phyloP scores from a whole-genome alignment of 208 protist genomes.

The Leishmania aethiopica region DNA sequence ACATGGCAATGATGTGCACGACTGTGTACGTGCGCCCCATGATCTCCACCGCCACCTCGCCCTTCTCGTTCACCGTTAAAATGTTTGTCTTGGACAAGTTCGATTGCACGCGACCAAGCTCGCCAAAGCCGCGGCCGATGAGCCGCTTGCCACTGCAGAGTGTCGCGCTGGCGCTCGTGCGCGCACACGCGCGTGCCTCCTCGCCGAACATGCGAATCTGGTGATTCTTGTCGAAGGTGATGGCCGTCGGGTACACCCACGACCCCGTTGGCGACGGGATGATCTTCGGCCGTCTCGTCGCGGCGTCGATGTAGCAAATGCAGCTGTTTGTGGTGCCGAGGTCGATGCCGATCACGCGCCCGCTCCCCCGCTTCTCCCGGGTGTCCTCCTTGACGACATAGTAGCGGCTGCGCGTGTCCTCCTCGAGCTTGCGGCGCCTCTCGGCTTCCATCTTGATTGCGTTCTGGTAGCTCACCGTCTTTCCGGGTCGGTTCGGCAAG shows the following conservation, averaged over 20 bases:
- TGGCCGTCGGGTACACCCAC: conserved; percentile 91
- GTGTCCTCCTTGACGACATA: conserved; percentile 84
- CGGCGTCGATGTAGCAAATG: conserved; percentile 90
- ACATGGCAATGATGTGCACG: conserved; percentile 94
- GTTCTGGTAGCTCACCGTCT: conserved; percentile 72
- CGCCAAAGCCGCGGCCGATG: conserved; percentile 86
- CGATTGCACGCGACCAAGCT: conserved; percentile 81
- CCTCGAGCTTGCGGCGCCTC: conserved; percentile 70
- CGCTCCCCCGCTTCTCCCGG: conserved; percentile 43
- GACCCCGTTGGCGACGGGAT: conserved; percentile 91
- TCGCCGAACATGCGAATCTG: conserved; percentile 87
- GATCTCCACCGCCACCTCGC: conserved; percentile 88
- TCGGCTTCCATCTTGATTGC: conserved; percentile 82
- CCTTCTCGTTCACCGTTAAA: conserved; percentile 85
- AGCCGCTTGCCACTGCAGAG: conserved; percentile 92
- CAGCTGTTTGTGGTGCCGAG: conserved; percentile 99
- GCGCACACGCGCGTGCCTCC: conserved; percentile 85
- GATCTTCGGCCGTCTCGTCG: conserved; percentile 79
- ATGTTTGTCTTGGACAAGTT: conserved; percentile 89
- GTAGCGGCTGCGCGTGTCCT: conserved; percentile 62
- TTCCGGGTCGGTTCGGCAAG: conserved; percentile 35
- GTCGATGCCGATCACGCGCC: conserved; percentile 96
- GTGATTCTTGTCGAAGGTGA: conserved; percentile 93
- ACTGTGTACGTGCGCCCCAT: conserved; percentile 91
- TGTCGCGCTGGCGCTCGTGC: conserved; percentile 85